Base-by-base conservation (phyloP, 2,329 filamentous ascomycete species). In the Huntiella moniliformis region DNA sequence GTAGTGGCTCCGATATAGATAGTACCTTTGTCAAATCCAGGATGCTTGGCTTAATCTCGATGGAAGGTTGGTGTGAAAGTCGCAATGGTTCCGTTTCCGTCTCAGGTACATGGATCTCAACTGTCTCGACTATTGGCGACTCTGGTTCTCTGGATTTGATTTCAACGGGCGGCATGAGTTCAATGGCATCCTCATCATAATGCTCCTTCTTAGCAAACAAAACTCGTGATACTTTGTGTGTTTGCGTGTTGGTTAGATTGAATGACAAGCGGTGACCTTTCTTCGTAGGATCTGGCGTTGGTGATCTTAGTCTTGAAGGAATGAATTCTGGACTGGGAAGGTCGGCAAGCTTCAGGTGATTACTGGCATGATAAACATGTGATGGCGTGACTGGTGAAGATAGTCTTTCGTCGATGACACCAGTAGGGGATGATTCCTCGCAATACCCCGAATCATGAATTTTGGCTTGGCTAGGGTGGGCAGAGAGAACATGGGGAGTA, bases 401-500 rank as follows among this genome's bases (percentile, higher is more conserved):
- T 11, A 18, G 3, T 11, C 18, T 13, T 4, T 35, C 11, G 11
- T 12, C 42, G 28, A 8, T 16, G 46, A 22, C 17, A 33, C 33
- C 13, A 15, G 31, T n/a, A 10, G 45, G 15, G 34, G 22, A 13
- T 6, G 13, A 32, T 10, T 36, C 42, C 13, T 44, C 42, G 32
- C 42, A 17, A 38, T 44, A 35, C 6, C 36, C 37, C 4, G 38
- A 36, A 28, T 35, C 32, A 10, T 44, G 41, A n/a, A 48, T 34
- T 8, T 22, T 35, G 4, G 48, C 39, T 18, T 36, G 46, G 5
- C 38, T 22, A n/a, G 38, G 31, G 10, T 44, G 32, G n/a, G 44
- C 47, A 43, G 52, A 38, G 28, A 50, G 50, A 4, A 48, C 40
- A 11, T 54, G 54, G 32, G 54, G 55, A 33, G 51, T 44, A 15